phyloP scores from a whole-genome alignment of 805 yeast species.

The Lipomyces starkeyi region DNA sequence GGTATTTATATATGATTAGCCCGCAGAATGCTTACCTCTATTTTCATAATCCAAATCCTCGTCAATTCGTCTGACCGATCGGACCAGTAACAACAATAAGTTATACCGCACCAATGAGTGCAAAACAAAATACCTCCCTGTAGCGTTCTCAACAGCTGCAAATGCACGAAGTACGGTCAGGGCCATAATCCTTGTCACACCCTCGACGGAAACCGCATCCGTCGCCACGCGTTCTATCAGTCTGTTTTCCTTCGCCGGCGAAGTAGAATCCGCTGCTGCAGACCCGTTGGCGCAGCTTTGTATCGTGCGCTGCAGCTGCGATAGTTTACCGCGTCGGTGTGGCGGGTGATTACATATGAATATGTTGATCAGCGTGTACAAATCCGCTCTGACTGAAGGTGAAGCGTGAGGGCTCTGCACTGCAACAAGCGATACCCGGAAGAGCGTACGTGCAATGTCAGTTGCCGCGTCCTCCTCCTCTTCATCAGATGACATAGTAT shows the following conservation, averaged over 20 bases:
- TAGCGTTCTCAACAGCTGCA: constrained; percentile 59
- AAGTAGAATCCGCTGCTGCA: neutral
- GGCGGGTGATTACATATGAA: constrained; percentile 34
- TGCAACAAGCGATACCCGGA: constrained; percentile 76
- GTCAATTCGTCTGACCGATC: constrained; percentile 73
- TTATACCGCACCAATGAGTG: constrained; percentile 69
- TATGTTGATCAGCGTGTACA: constrained; percentile 57
- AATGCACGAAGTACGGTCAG: constrained; percentile 74
- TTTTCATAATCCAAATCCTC: constrained; percentile 53
- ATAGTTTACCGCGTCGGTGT: constrained; percentile 18
- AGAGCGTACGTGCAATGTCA: constrained; percentile 68
- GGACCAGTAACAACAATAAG: constrained; percentile 65
- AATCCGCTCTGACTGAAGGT: constrained; percentile 71
- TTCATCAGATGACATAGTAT: constrained; percentile 27
- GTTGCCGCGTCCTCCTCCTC: constrained; percentile 44
- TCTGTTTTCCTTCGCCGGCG: constrained; percentile 20
- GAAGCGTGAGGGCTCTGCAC: constrained; percentile 73
- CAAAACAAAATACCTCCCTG: constrained; percentile 61
- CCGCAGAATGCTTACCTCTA: constrained; percentile 19
- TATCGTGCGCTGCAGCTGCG: constrained; percentile 29
- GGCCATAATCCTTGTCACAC: constrained; percentile 74
- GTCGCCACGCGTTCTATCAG: constrained; percentile 61
- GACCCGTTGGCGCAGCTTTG: constrained; percentile 25
- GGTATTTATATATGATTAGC: neutral
- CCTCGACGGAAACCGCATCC: constrained; percentile 82